Conservation (phyloP, 2,329 filamentous ascomycete genomes). For the Cadophora sp. region DNA sequence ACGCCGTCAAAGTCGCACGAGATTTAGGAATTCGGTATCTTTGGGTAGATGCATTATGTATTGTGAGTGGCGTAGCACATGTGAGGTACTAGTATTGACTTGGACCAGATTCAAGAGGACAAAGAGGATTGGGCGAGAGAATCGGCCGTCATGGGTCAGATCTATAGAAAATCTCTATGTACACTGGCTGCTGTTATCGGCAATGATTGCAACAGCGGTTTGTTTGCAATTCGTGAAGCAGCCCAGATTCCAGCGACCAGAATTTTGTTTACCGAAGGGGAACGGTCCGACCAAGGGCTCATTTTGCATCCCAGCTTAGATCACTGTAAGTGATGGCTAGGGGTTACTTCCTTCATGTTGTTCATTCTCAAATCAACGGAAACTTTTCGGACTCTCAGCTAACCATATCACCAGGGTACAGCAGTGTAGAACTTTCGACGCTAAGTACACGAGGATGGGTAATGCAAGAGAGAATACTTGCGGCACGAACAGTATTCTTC, state of each 20-base stretch:
- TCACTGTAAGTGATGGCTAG: neutral
- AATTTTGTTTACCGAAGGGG: neutral
- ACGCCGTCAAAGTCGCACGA: neutral
- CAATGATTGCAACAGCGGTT: neutral
- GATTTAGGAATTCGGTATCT: neutral
- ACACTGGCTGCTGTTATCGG: neutral
- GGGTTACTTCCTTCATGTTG: neutral
- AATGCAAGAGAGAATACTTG: conserved; percentile 1
- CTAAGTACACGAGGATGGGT: conserved; percentile 6
- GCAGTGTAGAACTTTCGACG: neutral
- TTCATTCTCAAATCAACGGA: neutral
- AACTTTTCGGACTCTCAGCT: neutral
- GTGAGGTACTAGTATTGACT: neutral
- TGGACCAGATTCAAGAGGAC: neutral
- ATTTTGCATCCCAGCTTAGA: neutral
- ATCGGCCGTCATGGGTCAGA: neutral
- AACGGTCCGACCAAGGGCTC: neutral
- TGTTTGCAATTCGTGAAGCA: neutral
- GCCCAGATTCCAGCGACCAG: neutral
- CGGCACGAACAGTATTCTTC: conserved; percentile 7
- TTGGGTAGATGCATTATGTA: conserved; percentile 8
- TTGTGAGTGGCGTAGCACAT: neutral
- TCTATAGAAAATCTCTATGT: neutral
- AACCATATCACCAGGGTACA: neutral
- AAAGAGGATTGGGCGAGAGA: neutral